These are phyloP conservation scores for Peronospora tabacina DNA, from an alignment of 352 stramenopile species.

Conservation along the genomic window DNA sequence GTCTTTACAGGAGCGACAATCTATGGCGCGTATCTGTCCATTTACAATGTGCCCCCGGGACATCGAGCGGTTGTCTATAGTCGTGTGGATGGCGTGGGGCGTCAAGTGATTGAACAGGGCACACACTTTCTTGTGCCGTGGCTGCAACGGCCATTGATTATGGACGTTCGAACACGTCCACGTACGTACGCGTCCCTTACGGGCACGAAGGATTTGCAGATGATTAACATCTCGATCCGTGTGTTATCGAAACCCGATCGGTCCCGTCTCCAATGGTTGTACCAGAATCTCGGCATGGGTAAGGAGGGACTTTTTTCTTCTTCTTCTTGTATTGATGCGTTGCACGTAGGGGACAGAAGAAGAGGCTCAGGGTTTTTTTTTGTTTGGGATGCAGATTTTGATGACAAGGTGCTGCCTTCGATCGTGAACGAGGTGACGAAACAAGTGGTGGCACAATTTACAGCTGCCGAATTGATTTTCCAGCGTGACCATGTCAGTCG, in stretches of 20 bases:
- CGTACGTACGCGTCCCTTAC: slow-evolving; percentile 90
- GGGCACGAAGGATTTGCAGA: slow-evolving; percentile 97
- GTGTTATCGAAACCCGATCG: slow-evolving; percentile 96
- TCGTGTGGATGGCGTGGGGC: slow-evolving; percentile 77
- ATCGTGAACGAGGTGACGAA: slow-evolving; percentile 99
- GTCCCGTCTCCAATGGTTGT: slow-evolving; percentile 93
- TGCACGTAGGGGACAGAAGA: no score
- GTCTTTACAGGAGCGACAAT: slow-evolving; percentile 49
- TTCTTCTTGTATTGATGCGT: no score
- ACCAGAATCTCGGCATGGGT: slow-evolving; percentile 91
- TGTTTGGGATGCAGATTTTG: slow-evolving; percentile 83
- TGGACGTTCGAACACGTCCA: slow-evolving; percentile 89
- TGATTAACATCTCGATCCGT: slow-evolving; percentile 99
- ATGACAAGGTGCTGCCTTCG: slow-evolving; percentile 96
- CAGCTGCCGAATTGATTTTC: slow-evolving; percentile 97
- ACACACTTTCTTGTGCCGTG: slow-evolving; percentile 97
- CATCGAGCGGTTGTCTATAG: slow-evolving; percentile 88
- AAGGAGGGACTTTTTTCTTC: background rate
- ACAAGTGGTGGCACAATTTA: slow-evolving; percentile 98
- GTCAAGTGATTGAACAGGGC: slow-evolving; percentile 85
- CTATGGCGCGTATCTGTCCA: slow-evolving; percentile 75
- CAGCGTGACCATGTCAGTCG: slow-evolving; percentile 96
- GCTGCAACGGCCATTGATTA: slow-evolving; percentile 95
- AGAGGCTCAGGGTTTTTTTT: background rate
- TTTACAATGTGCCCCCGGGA: slow-evolving; percentile 86